Evolutionary conservation across 306 rosid genomes (phyloP).

Genomic region (Fagus crenata): DNA sequence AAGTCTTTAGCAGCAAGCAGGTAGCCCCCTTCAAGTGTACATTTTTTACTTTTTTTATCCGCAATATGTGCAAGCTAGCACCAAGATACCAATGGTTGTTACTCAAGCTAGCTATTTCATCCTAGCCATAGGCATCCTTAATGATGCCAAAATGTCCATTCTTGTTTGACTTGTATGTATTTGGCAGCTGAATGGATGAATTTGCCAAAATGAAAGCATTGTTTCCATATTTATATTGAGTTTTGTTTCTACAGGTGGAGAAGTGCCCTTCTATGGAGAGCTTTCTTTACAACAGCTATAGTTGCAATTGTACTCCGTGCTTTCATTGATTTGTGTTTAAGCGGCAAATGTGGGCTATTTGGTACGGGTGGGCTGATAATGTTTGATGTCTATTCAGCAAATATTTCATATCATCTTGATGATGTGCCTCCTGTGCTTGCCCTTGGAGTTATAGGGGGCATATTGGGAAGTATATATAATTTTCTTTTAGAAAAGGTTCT

Average conservation of each 20-base stretch:
- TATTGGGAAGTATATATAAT: slow-evolving; percentile 85
- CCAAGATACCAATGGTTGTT: background rate
- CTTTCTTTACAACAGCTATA: slow-evolving; percentile 84
- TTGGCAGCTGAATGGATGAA: slow-evolving; percentile 4
- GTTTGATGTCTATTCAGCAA: slow-evolving; percentile 77
- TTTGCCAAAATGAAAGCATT: background rate
- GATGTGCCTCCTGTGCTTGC: slow-evolving; percentile 79
- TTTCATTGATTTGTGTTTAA: slow-evolving; percentile 74
- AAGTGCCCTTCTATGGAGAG: slow-evolving; percentile 93
- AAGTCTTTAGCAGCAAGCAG: background rate
- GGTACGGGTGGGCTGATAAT: slow-evolving; percentile 97
- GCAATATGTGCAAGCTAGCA: background rate
- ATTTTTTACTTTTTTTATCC: too few relatives aligned
- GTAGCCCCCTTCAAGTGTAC: background rate
- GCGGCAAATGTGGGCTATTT: slow-evolving; percentile 86
- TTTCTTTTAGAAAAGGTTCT: slow-evolving; percentile 65
- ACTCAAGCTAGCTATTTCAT: background rate
- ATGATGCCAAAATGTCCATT: background rate
- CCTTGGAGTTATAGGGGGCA: slow-evolving; percentile 79
- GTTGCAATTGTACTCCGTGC: slow-evolving; percentile 88
- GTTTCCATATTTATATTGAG: background rate
- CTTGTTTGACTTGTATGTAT: background rate
- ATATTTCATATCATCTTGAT: slow-evolving; percentile 60
- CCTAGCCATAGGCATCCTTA: background rate
- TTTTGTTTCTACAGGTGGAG: slow-evolving; percentile 79